These are phyloP conservation scores for Trichoderma sp. DNA, from an alignment of 2,329 filamentous ascomycete species.

Conservation along the genomic window DNA sequence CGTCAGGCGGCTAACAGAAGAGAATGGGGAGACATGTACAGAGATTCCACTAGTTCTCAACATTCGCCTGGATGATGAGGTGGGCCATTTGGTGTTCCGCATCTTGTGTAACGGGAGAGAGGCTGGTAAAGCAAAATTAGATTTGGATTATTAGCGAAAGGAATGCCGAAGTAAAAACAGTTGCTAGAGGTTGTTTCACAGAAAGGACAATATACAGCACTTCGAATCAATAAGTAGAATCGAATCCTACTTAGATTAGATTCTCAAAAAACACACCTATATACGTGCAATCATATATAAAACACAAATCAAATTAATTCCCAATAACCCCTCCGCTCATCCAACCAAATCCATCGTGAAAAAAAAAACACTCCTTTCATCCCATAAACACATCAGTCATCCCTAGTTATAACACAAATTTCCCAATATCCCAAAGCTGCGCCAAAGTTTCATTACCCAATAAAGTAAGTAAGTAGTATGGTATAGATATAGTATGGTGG, in stretches of 20 bases:
- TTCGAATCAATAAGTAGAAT: not conserved
- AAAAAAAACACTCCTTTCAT: not conserved
- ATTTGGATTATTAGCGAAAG: not conserved
- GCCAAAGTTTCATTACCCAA: not conserved
- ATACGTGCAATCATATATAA: not conserved
- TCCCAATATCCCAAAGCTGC: not conserved
- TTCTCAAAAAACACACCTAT: not conserved
- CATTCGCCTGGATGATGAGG: not conserved
- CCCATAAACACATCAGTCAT: not conserved
- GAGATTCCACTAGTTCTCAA: not conserved
- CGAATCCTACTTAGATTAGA: not conserved
- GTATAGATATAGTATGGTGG: not conserved
- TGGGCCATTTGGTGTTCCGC: not conserved
- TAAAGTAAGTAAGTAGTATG: not conserved
- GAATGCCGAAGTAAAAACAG: not conserved
- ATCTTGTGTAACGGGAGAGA: not conserved
- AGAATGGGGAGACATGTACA: not conserved
- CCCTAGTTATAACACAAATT: not conserved
- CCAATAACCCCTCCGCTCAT: not conserved
- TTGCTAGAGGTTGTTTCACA: not conserved
- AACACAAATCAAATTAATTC: not conserved
- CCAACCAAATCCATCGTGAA: not conserved
- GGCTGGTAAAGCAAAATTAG: not conserved
- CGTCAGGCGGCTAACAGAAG: not conserved
- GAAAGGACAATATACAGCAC: not conserved